These are phyloP conservation scores for Wickerhamomyces pijperi DNA, from an alignment of 805 yeast genomes.

Conservation along the genomic window DNA sequence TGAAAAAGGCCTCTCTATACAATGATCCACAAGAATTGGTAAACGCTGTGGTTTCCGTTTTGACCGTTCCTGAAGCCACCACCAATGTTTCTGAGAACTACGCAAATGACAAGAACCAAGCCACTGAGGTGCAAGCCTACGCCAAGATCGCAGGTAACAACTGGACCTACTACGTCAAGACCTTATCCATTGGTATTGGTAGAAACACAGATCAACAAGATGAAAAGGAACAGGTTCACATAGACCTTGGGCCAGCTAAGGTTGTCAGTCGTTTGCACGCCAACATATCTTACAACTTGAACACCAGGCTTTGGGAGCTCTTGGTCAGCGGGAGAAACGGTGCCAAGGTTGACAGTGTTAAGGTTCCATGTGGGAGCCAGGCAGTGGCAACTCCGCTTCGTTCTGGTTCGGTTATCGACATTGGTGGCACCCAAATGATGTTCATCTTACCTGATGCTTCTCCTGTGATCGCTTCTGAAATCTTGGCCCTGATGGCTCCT, in stretches of 20 bases:
- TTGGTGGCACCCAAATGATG: conserved; percentile 99
- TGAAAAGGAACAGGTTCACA: conserved; percentile 37
- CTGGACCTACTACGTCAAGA: conserved; percentile 92
- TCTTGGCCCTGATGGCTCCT: conserved; percentile 23
- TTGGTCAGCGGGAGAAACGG: conserved; percentile 85
- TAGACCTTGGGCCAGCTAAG: conserved; percentile 93
- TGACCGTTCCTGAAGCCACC: conserved; percentile 60
- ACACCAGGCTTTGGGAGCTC: conserved; percentile 76
- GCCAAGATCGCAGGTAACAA: conserved; percentile 88
- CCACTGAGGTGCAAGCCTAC: conserved; percentile 86
- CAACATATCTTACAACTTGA: conserved; percentile 62
- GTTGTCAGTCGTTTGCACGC: conserved; percentile 95
- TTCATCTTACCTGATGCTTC: conserved; percentile 87
- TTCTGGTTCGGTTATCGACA: conserved; percentile 86
- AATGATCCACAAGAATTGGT: conserved; percentile 56
- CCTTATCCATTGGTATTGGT: conserved; percentile 71
- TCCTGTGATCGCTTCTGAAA: conserved; percentile 44
- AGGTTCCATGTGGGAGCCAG: conserved; percentile 32
- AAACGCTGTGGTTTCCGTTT: conserved; percentile 61
- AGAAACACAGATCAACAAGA: conserved; percentile 46
- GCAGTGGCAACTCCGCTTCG: conserved; percentile 43
- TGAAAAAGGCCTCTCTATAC: conserved; percentile 24
- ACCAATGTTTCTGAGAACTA: conserved; percentile 66
- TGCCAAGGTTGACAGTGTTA: conserved; percentile 68
- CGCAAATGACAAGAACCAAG: conserved; percentile 59